Evolutionary conservation across 306 rosid species (phyloP).

Genomic region (Glycine tomentella): DNA sequence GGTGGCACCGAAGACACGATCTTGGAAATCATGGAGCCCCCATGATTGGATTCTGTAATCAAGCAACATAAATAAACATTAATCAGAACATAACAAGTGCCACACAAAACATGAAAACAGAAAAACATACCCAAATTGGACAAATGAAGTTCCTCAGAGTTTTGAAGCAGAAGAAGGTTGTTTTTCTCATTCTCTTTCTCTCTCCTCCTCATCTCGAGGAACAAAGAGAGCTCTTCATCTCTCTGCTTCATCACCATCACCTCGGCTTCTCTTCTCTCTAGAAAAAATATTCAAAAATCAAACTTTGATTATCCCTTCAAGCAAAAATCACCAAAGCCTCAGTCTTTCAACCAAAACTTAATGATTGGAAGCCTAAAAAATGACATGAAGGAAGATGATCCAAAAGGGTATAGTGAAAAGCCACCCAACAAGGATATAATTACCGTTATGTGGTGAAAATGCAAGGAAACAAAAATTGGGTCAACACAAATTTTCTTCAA

Average conservation of each 20-base stretch:
- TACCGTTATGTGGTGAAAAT: slow-evolving; percentile 38
- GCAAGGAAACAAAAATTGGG: slow-evolving; percentile 36
- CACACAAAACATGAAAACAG: slow-evolving; percentile 11
- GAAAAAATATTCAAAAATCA: neutral
- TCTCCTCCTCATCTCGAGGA: slow-evolving; percentile 84
- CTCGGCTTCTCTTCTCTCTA: neutral
- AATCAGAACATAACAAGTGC: slow-evolving; percentile 21
- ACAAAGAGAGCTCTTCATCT: slow-evolving; percentile 77
- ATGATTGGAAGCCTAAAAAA: slow-evolving; percentile 26
- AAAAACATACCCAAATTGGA: slow-evolving; percentile 56
- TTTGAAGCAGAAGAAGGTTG: slow-evolving; percentile 57
- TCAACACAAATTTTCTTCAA: slow-evolving; percentile 38
- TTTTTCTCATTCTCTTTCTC: slow-evolving; percentile 78
- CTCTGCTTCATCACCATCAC: slow-evolving; percentile 75
- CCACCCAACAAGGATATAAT: slow-evolving; percentile 31
- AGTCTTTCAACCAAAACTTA: slow-evolving; percentile 40
- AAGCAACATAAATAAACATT: neutral
- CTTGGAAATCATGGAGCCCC: slow-evolving; percentile 57
- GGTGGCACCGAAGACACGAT: slow-evolving; percentile 53
- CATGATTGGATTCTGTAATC: slow-evolving; percentile 61
- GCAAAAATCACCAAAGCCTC: slow-evolving; percentile 41
- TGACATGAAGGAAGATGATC: neutral
- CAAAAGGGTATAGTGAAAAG: slow-evolving; percentile 36
- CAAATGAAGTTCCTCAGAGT: slow-evolving; percentile 65
- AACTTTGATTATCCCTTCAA: slow-evolving; percentile 44